Conservation (phyloP, 2,329 filamentous ascomycete genomes). For the Zalaria obscura region DNA sequence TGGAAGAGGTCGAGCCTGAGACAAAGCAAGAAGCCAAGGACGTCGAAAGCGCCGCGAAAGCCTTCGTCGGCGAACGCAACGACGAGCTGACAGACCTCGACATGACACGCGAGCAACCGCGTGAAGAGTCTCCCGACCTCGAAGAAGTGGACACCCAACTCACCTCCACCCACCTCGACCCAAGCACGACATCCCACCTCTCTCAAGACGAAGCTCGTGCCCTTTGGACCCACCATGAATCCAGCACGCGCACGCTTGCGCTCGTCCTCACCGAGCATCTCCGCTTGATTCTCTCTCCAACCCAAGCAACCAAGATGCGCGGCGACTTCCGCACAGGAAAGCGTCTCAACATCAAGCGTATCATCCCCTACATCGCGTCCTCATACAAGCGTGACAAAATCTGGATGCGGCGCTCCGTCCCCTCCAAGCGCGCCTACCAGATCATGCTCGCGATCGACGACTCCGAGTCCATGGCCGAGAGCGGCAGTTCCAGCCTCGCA, state of each 20-base stretch:
- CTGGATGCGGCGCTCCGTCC: conserved; percentile 90
- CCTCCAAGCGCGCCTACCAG: conserved; percentile 89
- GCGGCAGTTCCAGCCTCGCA: conserved; percentile 60
- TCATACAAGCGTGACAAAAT: conserved; percentile 99
- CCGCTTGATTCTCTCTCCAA: conserved; percentile 86
- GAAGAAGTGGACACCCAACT: conserved; percentile 44
- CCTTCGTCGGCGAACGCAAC: conserved; percentile 31
- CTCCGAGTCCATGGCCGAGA: conserved; percentile 84
- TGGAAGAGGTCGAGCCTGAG: conserved; percentile 20
- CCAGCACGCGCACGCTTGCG: conserved; percentile 70
- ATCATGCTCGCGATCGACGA: conserved; percentile 97
- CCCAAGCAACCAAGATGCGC: conserved; percentile 87
- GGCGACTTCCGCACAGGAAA: conserved; percentile 96
- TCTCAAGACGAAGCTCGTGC: conserved; percentile 44
- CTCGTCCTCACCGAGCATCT: conserved; percentile 87
- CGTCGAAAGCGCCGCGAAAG: conserved; percentile 22
- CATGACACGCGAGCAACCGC: conserved; percentile 21
- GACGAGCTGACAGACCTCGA: conserved; percentile 23
- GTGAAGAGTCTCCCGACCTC: conserved; percentile 21
- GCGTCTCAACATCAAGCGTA: conserved; percentile 96
- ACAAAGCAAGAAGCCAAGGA: conserved; percentile 8
- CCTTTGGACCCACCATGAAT: conserved; percentile 77
- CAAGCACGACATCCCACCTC: conserved; percentile 5
- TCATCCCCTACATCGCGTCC: conserved; percentile 97
- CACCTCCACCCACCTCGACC: conserved; percentile 53